A percentile compares a stretch with the other conserved stretches of the same genome.
Conservation (phyloP, 2,329 filamentous ascomycete species). For the Trichoderma gracile region DNA sequence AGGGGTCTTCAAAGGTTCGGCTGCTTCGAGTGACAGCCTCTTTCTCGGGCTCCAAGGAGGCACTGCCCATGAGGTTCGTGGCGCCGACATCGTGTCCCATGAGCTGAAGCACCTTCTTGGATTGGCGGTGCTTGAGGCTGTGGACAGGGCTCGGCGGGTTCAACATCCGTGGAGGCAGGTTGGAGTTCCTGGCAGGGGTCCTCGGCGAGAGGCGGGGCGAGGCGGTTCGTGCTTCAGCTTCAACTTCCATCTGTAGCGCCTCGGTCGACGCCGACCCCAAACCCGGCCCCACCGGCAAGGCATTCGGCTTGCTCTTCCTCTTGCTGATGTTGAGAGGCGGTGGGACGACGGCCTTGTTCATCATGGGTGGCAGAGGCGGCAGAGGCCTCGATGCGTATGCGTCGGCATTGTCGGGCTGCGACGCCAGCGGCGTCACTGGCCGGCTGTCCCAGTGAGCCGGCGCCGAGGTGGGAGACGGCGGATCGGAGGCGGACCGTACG, state of each 20-base stretch:
- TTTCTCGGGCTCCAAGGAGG: background rate
- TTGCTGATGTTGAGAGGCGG: constrained; percentile 25
- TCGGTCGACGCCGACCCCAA: background rate
- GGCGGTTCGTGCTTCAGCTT: background rate
- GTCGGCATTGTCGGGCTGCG: constrained; percentile 12
- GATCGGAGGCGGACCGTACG: constrained; percentile 17
- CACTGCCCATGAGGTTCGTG: constrained; percentile 21
- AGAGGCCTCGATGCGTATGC: constrained; percentile 10
- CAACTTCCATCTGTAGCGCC: background rate
- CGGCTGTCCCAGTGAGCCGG: constrained; percentile 4
- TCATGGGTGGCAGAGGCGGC: constrained; percentile 12
- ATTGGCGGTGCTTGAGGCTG: constrained; percentile 32
- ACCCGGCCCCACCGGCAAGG: background rate
- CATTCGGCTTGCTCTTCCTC: constrained; percentile 4
- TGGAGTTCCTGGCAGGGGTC: background rate
- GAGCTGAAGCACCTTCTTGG: constrained; percentile 45
- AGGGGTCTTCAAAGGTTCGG: constrained; percentile 9
- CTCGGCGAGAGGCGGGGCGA: constrained; percentile 12
- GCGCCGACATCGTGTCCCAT: constrained; percentile 44
- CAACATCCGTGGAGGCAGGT: background rate
- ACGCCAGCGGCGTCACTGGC: constrained; percentile 4
- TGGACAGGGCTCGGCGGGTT: constrained; percentile 21
- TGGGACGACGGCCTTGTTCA: background rate
- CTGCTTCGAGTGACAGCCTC: background rate
- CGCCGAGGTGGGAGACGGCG: constrained; percentile 2